Percentiles rank a stretch among this genome's conserved stretches.
phyloP scores from a whole-genome alignment of 2,329 filamentous ascomycete species.

The Sclerotinia borealis region DNA sequence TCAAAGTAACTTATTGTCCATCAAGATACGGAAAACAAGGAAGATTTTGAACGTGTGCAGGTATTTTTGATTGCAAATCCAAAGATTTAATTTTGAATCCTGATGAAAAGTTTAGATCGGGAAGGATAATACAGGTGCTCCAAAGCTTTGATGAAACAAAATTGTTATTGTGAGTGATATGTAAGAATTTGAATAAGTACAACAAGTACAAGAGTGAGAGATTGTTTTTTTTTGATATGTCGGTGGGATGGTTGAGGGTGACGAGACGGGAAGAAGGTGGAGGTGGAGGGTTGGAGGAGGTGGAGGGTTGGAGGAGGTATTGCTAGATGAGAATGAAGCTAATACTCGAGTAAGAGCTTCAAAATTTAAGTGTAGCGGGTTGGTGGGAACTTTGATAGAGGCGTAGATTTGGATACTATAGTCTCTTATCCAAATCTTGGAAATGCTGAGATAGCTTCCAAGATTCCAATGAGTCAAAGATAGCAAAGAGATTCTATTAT shows the following conservation, averaged over 20 bases:
- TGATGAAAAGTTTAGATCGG: neutral
- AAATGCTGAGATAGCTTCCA: too few species aligned
- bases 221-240: neutral
- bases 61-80: neutral
- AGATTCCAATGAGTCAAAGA: too few species aligned
- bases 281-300: neutral
- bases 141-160: neutral
- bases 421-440: too few species aligned
- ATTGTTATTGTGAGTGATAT: neutral
- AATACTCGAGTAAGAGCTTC: too few species aligned
- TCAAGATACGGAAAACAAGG: neutral
- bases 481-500: too few species aligned
- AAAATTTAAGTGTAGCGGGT: neutral
- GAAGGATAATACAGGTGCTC: neutral
- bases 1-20: neutral
- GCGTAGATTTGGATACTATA: too few species aligned
- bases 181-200: neutral
- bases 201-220: neutral
- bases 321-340: neutral
- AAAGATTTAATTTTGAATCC: neutral
- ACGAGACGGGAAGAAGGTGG: constrained; percentile 4
- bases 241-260: neutral
- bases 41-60: neutral
- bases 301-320: neutral
- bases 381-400: too few species aligned